Base-by-base conservation (phyloP, 1,139 yeast genomes). In the Kodamaea arcana region DNA sequence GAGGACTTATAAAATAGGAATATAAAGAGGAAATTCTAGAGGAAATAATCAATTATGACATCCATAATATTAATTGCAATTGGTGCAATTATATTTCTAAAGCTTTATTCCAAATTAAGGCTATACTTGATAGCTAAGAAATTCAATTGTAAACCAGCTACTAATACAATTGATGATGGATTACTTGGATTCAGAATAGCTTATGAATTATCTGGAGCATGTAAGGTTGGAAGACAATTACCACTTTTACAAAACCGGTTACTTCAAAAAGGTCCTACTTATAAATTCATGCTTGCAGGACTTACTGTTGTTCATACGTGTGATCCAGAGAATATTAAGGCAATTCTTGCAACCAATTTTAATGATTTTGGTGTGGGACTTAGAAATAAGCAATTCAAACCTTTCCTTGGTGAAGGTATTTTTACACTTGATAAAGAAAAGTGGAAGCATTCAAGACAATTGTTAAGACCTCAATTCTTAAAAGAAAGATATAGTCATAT, bases 381-480 rank as follows among this genome's bases (percentile, higher is more conserved):
- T 9, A 69, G 82, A 45, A 69, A 70, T 50, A 48, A 48, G 4
- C 62, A 58, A 30, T 62, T 75, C 47, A 41, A 42, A 29, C 73
- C 76, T 4, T 52, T 73, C 17, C 57, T 76, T 32, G 82, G 82
- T 6, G 73, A 72, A 38, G 82, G 83, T 3, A 75, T 76, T 39
- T 76, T 76, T 56, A 75, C 80, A 2, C 60, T 73, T 25, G 77
- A 73, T 38, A 78, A 76, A 9, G 65, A 58, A 26, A 77, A 73
- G 4, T 76, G 83, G 83, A 71, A 73, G 46, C 78, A 75, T 48
- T 68, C 79, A 15, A 58, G 83, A 33, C 70, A 78, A 2, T 59
- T 77, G 73, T 65, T 77, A 46, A 62, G 81, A 39, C 82, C 83
- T 1, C 80, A 75, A 52, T 77, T 77, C 53, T 64, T 74, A 15